A percentile compares a stretch with the other conserved stretches of the same genome.
Conservation (phyloP, 129 eudicot genomes). For the Mikania micrantha region DNA sequence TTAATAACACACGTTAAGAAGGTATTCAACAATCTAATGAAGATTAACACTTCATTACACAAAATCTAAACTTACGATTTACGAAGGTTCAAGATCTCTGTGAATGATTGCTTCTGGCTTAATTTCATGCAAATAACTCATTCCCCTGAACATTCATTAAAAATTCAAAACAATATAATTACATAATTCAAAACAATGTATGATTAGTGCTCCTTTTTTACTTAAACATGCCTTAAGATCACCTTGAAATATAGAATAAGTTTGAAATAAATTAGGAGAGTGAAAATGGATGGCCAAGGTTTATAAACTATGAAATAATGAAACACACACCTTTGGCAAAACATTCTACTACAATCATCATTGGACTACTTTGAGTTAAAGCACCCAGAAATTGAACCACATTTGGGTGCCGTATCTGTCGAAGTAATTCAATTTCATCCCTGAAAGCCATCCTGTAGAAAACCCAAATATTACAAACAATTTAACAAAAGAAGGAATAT, state of each 20-base stretch:
- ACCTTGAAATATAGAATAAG: slow-evolving; percentile 45
- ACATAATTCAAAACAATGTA: slow-evolving; percentile 57
- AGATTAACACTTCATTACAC: not conserved
- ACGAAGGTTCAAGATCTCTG: slow-evolving; percentile 27
- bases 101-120: slow-evolving; percentile 39
- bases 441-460: slow-evolving; percentile 66
- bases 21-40: not conserved
- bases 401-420: slow-evolving; percentile 89
- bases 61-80: not conserved
- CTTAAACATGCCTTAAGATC: slow-evolving; percentile 68
- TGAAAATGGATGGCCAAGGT: not conserved
- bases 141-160: slow-evolving; percentile 28
- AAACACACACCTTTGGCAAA: slow-evolving; percentile 63
- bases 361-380: slow-evolving; percentile 96
- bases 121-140: slow-evolving; percentile 37
- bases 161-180: slow-evolving; percentile 51
- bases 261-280: not conserved
- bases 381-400: slow-evolving; percentile 97
- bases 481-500: not conserved
- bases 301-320: slow-evolving; percentile 4
- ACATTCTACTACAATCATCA: slow-evolving; percentile 95
- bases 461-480: not conserved
- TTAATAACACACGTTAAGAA: slow-evolving; percentile 20
- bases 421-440: slow-evolving; percentile 86
- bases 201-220: slow-evolving; percentile 62